phyloP scores from a whole-genome alignment of 306 rosid species.

The Fagus crenata region DNA sequence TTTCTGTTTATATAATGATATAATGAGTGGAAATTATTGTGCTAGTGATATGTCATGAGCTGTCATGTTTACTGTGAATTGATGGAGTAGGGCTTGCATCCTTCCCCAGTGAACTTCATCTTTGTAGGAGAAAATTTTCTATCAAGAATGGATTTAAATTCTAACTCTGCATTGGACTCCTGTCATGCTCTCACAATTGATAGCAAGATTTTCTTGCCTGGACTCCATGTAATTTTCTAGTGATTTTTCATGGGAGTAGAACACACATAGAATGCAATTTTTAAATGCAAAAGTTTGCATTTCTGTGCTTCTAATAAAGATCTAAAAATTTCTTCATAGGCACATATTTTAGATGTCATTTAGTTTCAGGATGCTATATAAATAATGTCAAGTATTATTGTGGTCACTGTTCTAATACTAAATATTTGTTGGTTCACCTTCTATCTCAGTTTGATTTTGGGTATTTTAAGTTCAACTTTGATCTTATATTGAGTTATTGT shows the following conservation, averaged over 20 bases:
- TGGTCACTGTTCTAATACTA: background rate
- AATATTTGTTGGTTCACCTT: too few relatives aligned
- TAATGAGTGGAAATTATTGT: background rate
- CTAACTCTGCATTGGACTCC: background rate
- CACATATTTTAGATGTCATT: background rate
- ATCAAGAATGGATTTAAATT: background rate
- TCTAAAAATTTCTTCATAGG: background rate
- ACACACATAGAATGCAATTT: background rate
- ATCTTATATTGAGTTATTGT: background rate
- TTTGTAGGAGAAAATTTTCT: background rate
- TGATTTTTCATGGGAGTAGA: background rate
- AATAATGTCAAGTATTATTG: background rate
- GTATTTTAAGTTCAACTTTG: background rate
- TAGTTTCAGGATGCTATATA: background rate
- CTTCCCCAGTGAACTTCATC: background rate
- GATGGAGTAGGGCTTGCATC: background rate
- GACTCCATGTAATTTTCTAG: background rate
- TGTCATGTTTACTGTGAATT: background rate
- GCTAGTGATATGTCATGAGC: background rate
- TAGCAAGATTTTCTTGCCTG: background rate
- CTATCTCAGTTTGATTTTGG: background rate
- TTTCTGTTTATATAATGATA: background rate
- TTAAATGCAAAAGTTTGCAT: background rate
- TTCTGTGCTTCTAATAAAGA: background rate
- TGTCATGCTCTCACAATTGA: background rate